Conservation (phyloP, 2,329 filamentous ascomycete species). For the Monosporascus sp. region DNA sequence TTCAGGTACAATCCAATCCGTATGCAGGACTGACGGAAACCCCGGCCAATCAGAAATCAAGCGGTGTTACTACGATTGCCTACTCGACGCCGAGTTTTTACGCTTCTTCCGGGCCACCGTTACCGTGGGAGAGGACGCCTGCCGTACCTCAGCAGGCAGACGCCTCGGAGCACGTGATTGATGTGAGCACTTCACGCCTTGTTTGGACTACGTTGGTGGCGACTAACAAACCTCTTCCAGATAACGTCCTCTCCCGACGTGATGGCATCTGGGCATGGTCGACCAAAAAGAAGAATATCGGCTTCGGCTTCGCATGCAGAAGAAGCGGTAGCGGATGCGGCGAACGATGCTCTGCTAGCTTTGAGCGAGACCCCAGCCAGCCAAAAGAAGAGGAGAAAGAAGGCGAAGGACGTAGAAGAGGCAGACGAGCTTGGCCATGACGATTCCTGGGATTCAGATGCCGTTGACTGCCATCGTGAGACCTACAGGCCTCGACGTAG, state of each 20-base stretch:
- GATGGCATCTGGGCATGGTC: conserved; percentile 10
- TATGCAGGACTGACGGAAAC: conserved; percentile 12
- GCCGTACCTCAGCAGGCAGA: conserved; percentile 5
- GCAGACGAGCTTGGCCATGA: conserved; percentile 23
- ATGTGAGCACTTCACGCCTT: conserved; percentile 13
- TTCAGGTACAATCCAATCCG: conserved; percentile 15
- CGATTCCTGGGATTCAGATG: conserved; percentile 9
- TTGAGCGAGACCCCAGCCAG: conserved; percentile 2
- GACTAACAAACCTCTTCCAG: conserved; percentile 12
- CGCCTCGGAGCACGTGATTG: conserved; percentile 9
- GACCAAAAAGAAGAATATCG: background rate
- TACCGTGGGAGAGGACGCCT: conserved; percentile 20
- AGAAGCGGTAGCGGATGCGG: conserved; percentile 1
- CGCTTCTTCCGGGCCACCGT: conserved; percentile 22
- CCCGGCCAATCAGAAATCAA: conserved; percentile 22
- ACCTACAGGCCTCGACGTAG: conserved; percentile 14
- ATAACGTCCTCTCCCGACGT: conserved; percentile 24
- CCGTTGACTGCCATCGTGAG: conserved; percentile 8
- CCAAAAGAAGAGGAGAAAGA: conserved; percentile 14
- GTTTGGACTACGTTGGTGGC: background rate
- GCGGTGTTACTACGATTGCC: conserved; percentile 23
- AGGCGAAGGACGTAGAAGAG: conserved; percentile 11
- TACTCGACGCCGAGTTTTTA: conserved; percentile 27
- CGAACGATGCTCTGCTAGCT: background rate
- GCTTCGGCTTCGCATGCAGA: conserved; percentile 2